phyloP scores from a whole-genome alignment of 163 green algal genomes.

The Prototheca stagnorum region DNA sequence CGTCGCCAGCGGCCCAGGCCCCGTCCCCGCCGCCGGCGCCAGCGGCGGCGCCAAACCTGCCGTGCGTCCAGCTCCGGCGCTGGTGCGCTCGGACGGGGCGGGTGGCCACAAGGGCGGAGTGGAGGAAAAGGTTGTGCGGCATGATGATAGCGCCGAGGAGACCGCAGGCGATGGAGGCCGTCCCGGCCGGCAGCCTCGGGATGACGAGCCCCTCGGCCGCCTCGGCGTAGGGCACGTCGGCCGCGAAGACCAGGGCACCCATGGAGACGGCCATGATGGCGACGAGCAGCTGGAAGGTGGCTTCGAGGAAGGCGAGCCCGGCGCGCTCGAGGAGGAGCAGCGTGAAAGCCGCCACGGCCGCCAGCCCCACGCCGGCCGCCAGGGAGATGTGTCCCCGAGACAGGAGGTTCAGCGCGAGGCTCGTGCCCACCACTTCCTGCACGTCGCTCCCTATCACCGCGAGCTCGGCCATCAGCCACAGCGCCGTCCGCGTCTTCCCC shows the following conservation, averaged over 20 bases:
- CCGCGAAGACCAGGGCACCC: slow-evolving; percentile 35
- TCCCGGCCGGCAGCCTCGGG: slow-evolving; percentile 13
- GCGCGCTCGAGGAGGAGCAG: slow-evolving; percentile 60
- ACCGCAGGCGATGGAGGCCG: slow-evolving; percentile 40
- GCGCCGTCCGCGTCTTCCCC: slow-evolving; percentile 15
- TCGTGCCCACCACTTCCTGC: slow-evolving; percentile 49
- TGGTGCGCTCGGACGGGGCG: slow-evolving; percentile 1
- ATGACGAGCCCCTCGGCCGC: slow-evolving; percentile 30
- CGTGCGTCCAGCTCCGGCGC: too few relatives aligned
- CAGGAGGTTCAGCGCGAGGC: slow-evolving; percentile 42
- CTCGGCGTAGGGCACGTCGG: slow-evolving; percentile 19
- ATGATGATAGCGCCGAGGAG: slow-evolving; percentile 75
- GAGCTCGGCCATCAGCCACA: slow-evolving; percentile 83
- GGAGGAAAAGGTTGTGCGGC: slow-evolving; percentile 88
- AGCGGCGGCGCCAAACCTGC: not conserved
- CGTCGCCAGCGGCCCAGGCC: too few relatives aligned
- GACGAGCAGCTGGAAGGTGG: slow-evolving; percentile 49
- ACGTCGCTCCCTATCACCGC: slow-evolving; percentile 79
- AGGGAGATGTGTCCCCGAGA: slow-evolving; percentile 42
- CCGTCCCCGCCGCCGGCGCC: too few relatives aligned
- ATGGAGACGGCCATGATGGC: slow-evolving; percentile 58
- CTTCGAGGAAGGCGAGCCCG: slow-evolving; percentile 39
- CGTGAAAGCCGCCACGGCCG: slow-evolving; percentile 38
- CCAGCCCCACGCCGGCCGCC: slow-evolving; percentile 56
- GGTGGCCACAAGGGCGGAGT: slow-evolving; percentile 64